Percentiles rank a stretch among this genome's conserved stretches.
Conservation (phyloP, 306 rosid species). For the Cucumis melo region DNA sequence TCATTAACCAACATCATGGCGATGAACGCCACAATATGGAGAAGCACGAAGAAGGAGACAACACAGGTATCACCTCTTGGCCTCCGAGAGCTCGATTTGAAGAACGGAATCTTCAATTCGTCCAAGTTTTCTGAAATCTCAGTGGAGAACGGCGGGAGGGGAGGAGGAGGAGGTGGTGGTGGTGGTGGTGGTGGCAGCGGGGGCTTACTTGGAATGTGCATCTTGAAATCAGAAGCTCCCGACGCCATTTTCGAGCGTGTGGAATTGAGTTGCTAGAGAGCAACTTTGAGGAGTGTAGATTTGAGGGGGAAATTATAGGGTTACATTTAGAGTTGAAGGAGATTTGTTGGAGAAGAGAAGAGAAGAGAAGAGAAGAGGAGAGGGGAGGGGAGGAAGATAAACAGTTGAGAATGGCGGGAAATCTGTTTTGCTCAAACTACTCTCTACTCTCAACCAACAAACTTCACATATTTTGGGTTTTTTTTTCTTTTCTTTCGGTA, state of each 20-base stretch:
- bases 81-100: constrained; percentile 22
- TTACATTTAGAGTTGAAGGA: not conserved
- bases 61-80: constrained; percentile 64
- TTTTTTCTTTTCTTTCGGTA: too few relatives aligned
- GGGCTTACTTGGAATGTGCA: constrained; percentile 38
- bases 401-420: constrained; percentile 68
- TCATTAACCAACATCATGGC: constrained; percentile 68
- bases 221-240: constrained; percentile 17
- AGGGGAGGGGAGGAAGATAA: not conserved
- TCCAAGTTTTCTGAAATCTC: constrained; percentile 15
- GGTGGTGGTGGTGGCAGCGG: not conserved
- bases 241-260: constrained; percentile 18
- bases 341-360: not conserved
- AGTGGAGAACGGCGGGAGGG: not conserved
- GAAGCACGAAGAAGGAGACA: constrained; percentile 60
- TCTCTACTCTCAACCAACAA: not conserved
- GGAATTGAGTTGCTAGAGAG: not conserved
- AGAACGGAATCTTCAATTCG: constrained; percentile 23
- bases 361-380: too few relatives aligned
- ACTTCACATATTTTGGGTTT: not conserved
- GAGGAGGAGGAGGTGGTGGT: not conserved
- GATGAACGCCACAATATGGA: constrained; percentile 53
- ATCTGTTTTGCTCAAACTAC: not conserved
- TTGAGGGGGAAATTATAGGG: not conserved
- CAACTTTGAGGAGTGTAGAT: constrained; percentile 1